These are phyloP conservation scores for Cordia subcordata DNA, from an alignment of 257 asterid species.

Conservation along the genomic window DNA sequence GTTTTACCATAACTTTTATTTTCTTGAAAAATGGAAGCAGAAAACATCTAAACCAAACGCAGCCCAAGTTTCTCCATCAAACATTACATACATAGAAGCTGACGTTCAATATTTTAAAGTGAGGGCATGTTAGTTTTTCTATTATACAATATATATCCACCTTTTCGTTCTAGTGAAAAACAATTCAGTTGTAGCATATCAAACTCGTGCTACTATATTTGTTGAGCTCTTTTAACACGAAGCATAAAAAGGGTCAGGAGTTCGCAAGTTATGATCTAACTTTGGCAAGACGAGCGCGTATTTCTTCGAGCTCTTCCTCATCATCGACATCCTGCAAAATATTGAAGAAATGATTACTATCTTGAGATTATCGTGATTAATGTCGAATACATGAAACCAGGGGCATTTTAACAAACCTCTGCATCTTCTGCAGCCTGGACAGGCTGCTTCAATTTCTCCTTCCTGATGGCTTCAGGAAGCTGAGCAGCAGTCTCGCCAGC, in stretches of 20 bases:
- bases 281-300: conserved; percentile 86
- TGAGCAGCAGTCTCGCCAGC: conserved; percentile 96
- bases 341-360: background rate
- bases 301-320: conserved; percentile 89
- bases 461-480: conserved; percentile 84
- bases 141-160: background rate
- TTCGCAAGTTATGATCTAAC: conserved; percentile 59
- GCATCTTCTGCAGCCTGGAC: conserved; percentile 55
- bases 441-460: conserved; percentile 75
- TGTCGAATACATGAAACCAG: background rate
- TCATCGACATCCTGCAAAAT: conserved; percentile 47
- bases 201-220: background rate
- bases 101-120: background rate
- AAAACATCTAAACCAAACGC: no score
- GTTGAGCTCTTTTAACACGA: background rate
- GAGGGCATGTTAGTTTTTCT: background rate
- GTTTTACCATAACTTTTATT: no score
- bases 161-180: background rate
- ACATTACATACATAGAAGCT: background rate
- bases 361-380: no score
- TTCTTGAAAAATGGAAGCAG: no score
- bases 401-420: conserved; percentile 34
- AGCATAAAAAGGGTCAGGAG: no score
- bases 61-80: no score
- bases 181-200: background rate